phyloP scores from a whole-genome alignment of 2,329 filamentous ascomycete species.

The Trichoderma pleuroti region DNA sequence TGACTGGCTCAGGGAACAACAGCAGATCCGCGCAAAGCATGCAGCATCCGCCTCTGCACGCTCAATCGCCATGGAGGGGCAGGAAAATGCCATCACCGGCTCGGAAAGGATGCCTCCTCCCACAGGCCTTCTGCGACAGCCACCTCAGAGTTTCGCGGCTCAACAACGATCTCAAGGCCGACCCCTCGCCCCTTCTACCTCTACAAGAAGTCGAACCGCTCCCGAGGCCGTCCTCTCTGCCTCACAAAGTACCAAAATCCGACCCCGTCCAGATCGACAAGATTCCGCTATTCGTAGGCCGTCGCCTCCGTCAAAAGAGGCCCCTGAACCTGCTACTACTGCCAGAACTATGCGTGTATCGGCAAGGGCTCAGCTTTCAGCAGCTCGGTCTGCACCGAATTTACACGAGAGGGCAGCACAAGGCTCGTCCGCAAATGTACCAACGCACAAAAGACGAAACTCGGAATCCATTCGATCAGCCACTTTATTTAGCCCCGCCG shows the following conservation, averaged over 20 bases:
- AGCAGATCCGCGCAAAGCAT: constrained; percentile 35
- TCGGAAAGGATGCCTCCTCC: constrained; percentile 32
- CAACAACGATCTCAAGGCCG: constrained; percentile 59
- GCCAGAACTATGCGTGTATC: constrained; percentile 30
- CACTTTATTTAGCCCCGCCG: constrained; percentile 54
- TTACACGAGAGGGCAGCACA: constrained; percentile 32
- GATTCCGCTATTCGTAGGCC: not conserved
- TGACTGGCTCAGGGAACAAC: constrained; percentile 55
- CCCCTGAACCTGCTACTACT: constrained; percentile 21
- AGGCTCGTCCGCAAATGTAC: constrained; percentile 26
- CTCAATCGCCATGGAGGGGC: constrained; percentile 24
- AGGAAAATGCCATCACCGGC: constrained; percentile 35
- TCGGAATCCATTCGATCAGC: constrained; percentile 36
- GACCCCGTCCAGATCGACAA: constrained; percentile 28
- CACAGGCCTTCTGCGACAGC: constrained; percentile 47
- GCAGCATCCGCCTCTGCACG: constrained; percentile 31
- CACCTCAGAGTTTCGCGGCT: constrained; percentile 63
- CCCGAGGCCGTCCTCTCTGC: constrained; percentile 25
- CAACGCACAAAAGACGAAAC: constrained; percentile 28
- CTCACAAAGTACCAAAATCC: constrained; percentile 32
- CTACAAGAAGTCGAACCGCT: constrained; percentile 27
- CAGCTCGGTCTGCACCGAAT: constrained; percentile 28
- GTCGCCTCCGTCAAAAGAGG: constrained; percentile 22
- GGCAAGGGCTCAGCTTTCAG: constrained; percentile 28
- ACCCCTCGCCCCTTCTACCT: constrained; percentile 32